A percentile compares a stretch with the other conserved stretches of the same genome.
Conservation (phyloP, 2,329 filamentous ascomycete genomes). For the Sordariomycetes sp. region DNA sequence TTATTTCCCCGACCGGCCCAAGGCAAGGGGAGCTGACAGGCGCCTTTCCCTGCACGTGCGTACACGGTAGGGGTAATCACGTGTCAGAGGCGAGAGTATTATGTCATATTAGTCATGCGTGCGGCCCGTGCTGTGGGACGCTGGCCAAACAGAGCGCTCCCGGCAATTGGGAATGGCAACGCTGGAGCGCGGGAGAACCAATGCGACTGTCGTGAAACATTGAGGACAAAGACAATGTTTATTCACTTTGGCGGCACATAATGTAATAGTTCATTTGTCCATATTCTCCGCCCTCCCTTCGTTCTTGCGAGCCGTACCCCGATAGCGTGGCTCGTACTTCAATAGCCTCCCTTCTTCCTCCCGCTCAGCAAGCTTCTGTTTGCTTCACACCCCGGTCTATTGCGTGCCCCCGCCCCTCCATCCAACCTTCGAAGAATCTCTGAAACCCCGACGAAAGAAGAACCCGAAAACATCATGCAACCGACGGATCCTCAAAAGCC, state of each 20-base stretch:
- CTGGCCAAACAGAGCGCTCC: not conserved
- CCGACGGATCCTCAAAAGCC: not conserved
- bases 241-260: no score
- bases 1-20: constrained; percentile 16
- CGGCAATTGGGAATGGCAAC: not conserved
- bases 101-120: not conserved
- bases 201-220: no score
- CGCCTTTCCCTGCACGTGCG: not conserved
- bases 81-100: not conserved
- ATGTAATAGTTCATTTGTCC: no score
- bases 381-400: no score
- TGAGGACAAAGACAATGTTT: no score
- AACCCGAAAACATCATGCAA: not conserved
- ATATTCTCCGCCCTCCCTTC: not conserved
- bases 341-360: not conserved
- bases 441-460: not conserved
- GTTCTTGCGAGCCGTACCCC: not conserved
- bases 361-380: not conserved
- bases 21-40: not conserved
- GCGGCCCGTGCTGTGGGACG: not conserved
- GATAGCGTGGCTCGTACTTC: not conserved
- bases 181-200: not conserved
- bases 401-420: not conserved
- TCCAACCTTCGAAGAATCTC: no score
- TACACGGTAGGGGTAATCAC: not conserved